Percentiles rank a stretch among this genome's conserved stretches.
Conservation (phyloP, 257 asterid species). For the Solanum lignicaule region DNA sequence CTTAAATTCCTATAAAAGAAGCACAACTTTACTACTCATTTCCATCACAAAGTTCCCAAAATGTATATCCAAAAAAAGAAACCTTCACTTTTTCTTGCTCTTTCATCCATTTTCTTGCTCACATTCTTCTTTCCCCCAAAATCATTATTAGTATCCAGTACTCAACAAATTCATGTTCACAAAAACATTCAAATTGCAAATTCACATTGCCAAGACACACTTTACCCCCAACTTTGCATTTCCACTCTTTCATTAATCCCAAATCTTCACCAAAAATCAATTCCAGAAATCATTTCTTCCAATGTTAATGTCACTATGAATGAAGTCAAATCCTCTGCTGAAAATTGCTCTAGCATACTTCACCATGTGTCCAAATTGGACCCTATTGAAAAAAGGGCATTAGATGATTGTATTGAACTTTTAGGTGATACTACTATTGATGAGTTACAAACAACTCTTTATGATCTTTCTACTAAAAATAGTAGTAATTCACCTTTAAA, state of each 20-base stretch:
- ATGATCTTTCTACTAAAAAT: conserved; percentile 27
- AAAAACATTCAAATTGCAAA: conserved; percentile 40
- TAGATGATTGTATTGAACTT: conserved; percentile 72
- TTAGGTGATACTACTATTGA: conserved; percentile 34
- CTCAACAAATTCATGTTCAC: conserved; percentile 27
- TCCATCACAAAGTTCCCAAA: neutral
- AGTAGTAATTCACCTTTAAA: conserved; percentile 14
- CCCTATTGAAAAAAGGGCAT: conserved; percentile 48
- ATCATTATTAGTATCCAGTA: neutral
- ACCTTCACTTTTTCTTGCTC: neutral
- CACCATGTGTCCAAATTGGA: conserved; percentile 37
- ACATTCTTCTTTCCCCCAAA: neutral
- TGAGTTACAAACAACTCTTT: conserved; percentile 28
- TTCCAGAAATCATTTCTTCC: conserved; percentile 55
- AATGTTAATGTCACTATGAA: conserved; percentile 47
- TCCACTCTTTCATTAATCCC: conserved; percentile 58
- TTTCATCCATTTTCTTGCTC: neutral
- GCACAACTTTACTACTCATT: neutral
- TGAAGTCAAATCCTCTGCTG: conserved; percentile 38
- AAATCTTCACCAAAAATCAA: conserved; percentile 43
- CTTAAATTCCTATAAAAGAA: neutral
- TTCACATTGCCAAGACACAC: conserved; percentile 56
- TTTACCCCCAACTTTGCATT: conserved; percentile 61
- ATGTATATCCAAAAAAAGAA: neutral
- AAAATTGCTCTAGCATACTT: conserved; percentile 45